These are phyloP conservation scores for Somion occarium DNA, from an alignment of 1,284 basidiomycete genomes.

Conservation along the genomic window DNA sequence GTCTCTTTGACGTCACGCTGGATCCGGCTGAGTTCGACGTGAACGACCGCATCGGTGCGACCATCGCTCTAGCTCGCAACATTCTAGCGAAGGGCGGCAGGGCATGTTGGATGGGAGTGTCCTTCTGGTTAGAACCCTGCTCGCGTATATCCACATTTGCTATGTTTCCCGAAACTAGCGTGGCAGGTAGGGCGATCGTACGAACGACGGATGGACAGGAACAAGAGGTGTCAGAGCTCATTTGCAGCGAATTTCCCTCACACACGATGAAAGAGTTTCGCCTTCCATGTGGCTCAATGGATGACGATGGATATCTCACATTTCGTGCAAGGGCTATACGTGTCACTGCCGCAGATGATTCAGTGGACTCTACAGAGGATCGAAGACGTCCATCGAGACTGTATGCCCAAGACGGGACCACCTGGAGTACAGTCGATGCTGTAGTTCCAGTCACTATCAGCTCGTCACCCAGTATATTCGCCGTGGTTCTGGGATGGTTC, in stretches of 20 bases:
- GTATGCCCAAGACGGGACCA: not conserved
- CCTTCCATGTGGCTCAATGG: not conserved
- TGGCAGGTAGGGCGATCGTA: slow-evolving; percentile 13
- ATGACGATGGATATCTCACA: not conserved
- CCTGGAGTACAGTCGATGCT: not conserved
- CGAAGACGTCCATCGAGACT: not conserved
- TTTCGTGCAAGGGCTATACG: not conserved
- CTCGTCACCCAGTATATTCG: not conserved
- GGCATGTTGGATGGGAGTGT: slow-evolving; percentile 21
- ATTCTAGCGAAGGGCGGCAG: slow-evolving; percentile 18
- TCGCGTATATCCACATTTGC: slow-evolving; percentile 20
- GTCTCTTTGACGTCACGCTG: slow-evolving; percentile 22
- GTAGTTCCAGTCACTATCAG: not conserved
- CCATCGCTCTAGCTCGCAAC: slow-evolving; percentile 18
- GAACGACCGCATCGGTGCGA: slow-evolving; percentile 20
- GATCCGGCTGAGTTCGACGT: slow-evolving; percentile 13
- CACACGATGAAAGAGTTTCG: not conserved
- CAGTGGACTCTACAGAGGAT: not conserved
- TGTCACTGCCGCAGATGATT: not conserved
- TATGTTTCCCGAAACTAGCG: slow-evolving; percentile 18
- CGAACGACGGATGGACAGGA: not conserved
- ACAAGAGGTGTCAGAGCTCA: not conserved
- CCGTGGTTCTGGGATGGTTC: not conserved
- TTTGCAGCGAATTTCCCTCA: not conserved
- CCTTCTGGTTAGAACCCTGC: slow-evolving; percentile 10